These are phyloP conservation scores for Hyphopichia fennica DNA, from an alignment of 1,139 yeast species.

Conservation along the genomic window DNA sequence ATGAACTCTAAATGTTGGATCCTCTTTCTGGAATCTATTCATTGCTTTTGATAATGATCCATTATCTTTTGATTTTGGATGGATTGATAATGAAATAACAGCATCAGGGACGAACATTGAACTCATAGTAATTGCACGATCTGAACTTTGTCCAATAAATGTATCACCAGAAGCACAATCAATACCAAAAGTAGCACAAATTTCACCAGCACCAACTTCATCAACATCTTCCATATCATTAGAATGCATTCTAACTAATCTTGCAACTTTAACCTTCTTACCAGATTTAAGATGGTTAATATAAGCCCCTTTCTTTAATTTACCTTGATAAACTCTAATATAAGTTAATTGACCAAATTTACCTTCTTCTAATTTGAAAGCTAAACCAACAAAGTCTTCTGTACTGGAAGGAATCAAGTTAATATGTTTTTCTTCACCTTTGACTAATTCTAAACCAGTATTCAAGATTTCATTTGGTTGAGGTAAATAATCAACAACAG, in stretches of 20 bases:
- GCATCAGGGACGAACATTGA: slow-evolving; percentile 99
- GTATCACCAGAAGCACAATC: slow-evolving; percentile 99
- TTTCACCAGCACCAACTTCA: slow-evolving; percentile 96
- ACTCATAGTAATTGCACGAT: slow-evolving; percentile 81
- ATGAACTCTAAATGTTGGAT: slow-evolving; percentile 94
- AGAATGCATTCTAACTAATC: slow-evolving; percentile 98
- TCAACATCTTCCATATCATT: slow-evolving; percentile 98
- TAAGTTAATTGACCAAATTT: slow-evolving; percentile 96
- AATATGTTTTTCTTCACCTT: slow-evolving; percentile 57
- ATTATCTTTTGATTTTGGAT: slow-evolving; percentile 86
- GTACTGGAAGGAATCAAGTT: slow-evolving; percentile 70
- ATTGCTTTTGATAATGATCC: slow-evolving; percentile 90
- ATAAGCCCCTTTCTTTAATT: slow-evolving; percentile 83
- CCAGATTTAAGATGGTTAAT: slow-evolving; percentile 90
- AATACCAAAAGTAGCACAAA: slow-evolving; percentile 98
- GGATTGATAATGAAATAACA: slow-evolving; percentile 87
- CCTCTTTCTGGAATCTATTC: slow-evolving; percentile 97
- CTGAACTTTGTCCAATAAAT: slow-evolving; percentile 73
- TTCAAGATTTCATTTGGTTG: slow-evolving; percentile 91
- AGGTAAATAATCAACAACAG: slow-evolving; percentile 94
- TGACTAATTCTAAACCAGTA: slow-evolving; percentile 76
- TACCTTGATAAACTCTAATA: slow-evolving; percentile 96
- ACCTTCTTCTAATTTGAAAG: slow-evolving; percentile 98
- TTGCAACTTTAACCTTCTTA: slow-evolving; percentile 89
- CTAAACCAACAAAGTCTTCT: slow-evolving; percentile 91